Conservation (phyloP, 2,329 filamentous ascomycete genomes). For the Phaeomoniella chlamydospora region DNA sequence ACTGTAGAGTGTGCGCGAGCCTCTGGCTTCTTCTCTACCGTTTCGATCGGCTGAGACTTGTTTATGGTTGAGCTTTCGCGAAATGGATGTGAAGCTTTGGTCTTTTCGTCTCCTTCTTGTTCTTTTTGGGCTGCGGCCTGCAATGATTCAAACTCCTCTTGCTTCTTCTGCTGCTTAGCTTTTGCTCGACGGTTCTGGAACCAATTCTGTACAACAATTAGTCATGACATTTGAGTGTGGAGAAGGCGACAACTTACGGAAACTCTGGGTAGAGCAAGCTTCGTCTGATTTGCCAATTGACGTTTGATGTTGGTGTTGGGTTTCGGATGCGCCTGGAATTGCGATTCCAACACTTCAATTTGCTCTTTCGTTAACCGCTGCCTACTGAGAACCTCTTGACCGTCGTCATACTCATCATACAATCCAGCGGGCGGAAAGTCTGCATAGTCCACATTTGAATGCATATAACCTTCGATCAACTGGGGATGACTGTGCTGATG, state of each 20-base stretch:
- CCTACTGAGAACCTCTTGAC: constrained; percentile 30
- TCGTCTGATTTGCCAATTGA: constrained; percentile 32
- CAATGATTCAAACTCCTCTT: constrained; percentile 32
- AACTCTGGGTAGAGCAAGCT: constrained; percentile 32
- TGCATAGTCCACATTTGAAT: constrained; percentile 21
- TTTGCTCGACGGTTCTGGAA: constrained; percentile 38
- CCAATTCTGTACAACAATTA: constrained; percentile 30
- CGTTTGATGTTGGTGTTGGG: constrained; percentile 35
- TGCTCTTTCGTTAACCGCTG: constrained; percentile 37
- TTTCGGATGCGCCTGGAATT: constrained; percentile 35
- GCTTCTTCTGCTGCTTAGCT: constrained; percentile 34
- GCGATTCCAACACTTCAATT: constrained; percentile 32
- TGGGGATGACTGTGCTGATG: neutral
- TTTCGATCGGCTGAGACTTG: constrained; percentile 14
- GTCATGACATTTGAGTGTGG: constrained; percentile 3
- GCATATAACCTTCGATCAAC: neutral
- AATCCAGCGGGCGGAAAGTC: constrained; percentile 25
- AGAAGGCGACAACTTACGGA: constrained; percentile 22
- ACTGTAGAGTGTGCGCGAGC: neutral
- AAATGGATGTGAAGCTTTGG: neutral
- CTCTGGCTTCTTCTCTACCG: neutral
- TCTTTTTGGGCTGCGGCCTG: constrained; percentile 15
- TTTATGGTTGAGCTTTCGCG: constrained; percentile 2
- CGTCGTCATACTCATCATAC: constrained; percentile 29
- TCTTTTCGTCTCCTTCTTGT: neutral